These are phyloP conservation scores for Mycena galericulata DNA, from an alignment of 768 basidiomycete species.

Conservation along the genomic window DNA sequence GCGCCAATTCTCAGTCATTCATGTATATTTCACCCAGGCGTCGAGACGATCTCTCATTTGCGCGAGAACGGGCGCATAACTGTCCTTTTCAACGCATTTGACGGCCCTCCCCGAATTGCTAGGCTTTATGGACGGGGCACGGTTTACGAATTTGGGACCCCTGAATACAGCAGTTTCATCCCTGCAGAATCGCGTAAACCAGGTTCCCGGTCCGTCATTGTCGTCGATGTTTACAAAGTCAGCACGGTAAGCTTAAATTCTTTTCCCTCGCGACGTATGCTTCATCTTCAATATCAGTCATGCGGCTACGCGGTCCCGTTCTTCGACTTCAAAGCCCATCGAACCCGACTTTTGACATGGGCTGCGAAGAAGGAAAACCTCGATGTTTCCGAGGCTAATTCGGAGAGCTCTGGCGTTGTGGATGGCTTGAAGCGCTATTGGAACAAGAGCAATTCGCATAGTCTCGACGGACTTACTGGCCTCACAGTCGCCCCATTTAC, in stretches of 20 bases:
- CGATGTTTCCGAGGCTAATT: slow-evolving; percentile 46
- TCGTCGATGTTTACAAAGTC: slow-evolving; percentile 72
- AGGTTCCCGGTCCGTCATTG: slow-evolving; percentile 71
- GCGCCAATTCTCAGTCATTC: not conserved
- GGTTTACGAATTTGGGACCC: slow-evolving; percentile 71
- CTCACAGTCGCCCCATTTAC: slow-evolving; percentile 47
- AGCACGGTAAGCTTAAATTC: slow-evolving; percentile 49
- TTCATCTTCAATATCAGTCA: slow-evolving; percentile 53
- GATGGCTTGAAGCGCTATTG: slow-evolving; percentile 69
- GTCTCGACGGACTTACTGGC: slow-evolving; percentile 70
- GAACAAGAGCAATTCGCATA: slow-evolving; percentile 59
- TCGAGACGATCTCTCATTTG: slow-evolving; percentile 71
- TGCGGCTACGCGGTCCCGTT: slow-evolving; percentile 76
- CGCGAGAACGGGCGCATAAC: slow-evolving; percentile 75
- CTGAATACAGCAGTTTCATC: slow-evolving; percentile 68
- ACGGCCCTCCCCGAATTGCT: slow-evolving; percentile 61
- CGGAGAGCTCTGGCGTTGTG: slow-evolving; percentile 16
- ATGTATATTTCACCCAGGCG: slow-evolving; percentile 45
- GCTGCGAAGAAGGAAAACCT: slow-evolving; percentile 56
- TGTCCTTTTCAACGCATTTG: slow-evolving; percentile 70
- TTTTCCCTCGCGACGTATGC: not conserved
- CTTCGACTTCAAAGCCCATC: slow-evolving; percentile 67
- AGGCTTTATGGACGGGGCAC: slow-evolving; percentile 52
- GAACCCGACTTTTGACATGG: slow-evolving; percentile 62
- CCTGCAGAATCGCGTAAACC: slow-evolving; percentile 58